Conservation (phyloP, 495 filamentous ascomycete species). For the Hyaloscypha finlandica region DNA sequence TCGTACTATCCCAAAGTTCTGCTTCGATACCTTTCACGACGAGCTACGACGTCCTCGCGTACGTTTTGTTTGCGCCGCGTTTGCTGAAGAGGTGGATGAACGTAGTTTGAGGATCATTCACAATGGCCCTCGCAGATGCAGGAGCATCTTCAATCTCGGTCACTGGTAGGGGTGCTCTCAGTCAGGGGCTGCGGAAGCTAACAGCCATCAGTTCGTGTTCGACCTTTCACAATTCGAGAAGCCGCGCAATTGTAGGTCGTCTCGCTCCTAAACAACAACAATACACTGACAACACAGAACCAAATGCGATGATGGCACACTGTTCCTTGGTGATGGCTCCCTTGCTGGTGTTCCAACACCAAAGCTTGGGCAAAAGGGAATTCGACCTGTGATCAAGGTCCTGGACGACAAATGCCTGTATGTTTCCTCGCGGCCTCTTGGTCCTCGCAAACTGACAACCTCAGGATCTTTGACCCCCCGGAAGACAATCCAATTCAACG, state of each 20-base stretch:
- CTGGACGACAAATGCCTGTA: constrained; percentile 96
- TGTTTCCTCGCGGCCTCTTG: constrained; percentile 36
- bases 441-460: constrained; percentile 26
- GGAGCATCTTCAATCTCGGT: constrained; percentile 73
- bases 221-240: constrained; percentile 86
- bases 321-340: constrained; percentile 95
- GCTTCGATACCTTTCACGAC: background rate
- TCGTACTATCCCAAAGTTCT: background rate
- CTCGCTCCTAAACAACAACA: background rate
- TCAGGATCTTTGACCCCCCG: constrained; percentile 93
- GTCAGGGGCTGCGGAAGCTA: constrained; percentile 17
- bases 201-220: constrained; percentile 72
- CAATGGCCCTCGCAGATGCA: constrained; percentile 54
- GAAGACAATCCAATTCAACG: constrained; percentile 95
- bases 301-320: constrained; percentile 78
- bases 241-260: constrained; percentile 62
- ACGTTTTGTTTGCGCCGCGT: constrained; percentile 12
- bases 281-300: constrained; percentile 46
- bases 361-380: constrained; percentile 82
- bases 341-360: constrained; percentile 81
- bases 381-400: constrained; percentile 91
- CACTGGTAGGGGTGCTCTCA: constrained; percentile 45
- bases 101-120: constrained; percentile 22
- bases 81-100: constrained; percentile 20
- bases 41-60: background rate